Percentiles rank a stretch among this genome's conserved stretches.
Evolutionary conservation across 202 grass and related monocot genomes (phyloP).

Genomic region (Panicum virgatum): DNA sequence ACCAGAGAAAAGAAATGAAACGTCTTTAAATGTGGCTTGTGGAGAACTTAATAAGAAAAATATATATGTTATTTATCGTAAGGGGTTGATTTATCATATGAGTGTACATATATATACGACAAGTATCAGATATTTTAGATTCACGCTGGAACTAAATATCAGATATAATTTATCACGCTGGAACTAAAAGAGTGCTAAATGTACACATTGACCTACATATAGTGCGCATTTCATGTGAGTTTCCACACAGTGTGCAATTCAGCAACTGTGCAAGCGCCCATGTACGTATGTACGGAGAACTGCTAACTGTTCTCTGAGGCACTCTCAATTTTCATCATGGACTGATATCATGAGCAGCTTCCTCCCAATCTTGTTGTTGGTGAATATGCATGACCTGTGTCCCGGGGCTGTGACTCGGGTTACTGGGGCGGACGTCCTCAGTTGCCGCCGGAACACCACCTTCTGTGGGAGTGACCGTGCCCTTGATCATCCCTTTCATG

Average conservation of each 20-base stretch:
- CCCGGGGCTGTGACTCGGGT: constrained; percentile 49
- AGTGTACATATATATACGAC: too few relatives aligned
- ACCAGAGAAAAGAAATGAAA: neutral
- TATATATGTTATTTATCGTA: neutral
- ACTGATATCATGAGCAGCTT: constrained; percentile 4
- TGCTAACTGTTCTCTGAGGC: neutral
- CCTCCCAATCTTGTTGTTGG: constrained; percentile 43
- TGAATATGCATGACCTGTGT: constrained; percentile 48
- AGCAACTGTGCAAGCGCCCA: too few relatives aligned
- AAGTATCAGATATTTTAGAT: neutral
- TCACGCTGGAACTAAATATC: neutral
- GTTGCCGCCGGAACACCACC: neutral
- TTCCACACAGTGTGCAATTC: too few relatives aligned
- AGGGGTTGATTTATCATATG: neutral
- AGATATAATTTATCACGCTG: neutral
- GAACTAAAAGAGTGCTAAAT: too few relatives aligned
- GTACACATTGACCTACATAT: too few relatives aligned
- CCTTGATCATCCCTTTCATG: neutral
- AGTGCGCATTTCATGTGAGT: too few relatives aligned
- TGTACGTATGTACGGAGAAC: too few relatives aligned
- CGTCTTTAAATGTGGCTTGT: neutral
- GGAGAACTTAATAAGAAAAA: neutral
- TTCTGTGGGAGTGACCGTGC: constrained; percentile 11
- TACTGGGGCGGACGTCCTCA: constrained; percentile 34
- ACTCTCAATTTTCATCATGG: neutral